These are phyloP conservation scores for Jaenimonas drosophilae DNA, from an alignment of 208 protist genomes.

Conservation along the genomic window DNA sequence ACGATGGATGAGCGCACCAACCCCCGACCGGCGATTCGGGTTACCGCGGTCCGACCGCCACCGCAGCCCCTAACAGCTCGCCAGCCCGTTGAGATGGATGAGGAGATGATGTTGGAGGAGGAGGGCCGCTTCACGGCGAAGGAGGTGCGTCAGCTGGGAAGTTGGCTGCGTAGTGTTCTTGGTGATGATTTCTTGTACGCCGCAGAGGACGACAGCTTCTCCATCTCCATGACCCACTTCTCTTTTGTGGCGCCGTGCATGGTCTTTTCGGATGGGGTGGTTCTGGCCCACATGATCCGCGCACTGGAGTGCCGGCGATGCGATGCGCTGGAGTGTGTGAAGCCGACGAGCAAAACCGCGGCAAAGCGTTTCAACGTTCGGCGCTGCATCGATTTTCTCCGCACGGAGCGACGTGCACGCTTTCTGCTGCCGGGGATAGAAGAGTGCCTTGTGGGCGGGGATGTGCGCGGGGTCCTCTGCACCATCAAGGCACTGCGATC, in stretches of 20 bases:
- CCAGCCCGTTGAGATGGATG: no score
- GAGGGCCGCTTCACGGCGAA: neutral
- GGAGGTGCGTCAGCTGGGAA: slow-evolving; percentile 7
- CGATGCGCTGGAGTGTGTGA: slow-evolving; percentile 46
- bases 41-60: no score
- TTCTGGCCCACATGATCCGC: slow-evolving; percentile 49
- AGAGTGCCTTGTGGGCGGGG: slow-evolving; percentile 38
- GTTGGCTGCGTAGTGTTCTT: slow-evolving; percentile 38
- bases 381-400: slow-evolving; percentile 55
- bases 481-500: slow-evolving; percentile 22
- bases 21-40: no score
- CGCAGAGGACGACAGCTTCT: slow-evolving; percentile 35
- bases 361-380: slow-evolving; percentile 71
- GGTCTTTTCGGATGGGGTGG: slow-evolving; percentile 67
- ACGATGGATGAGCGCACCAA: no score
- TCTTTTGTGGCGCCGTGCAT: slow-evolving; percentile 15
- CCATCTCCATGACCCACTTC: slow-evolving; percentile 8
- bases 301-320: slow-evolving; percentile 55
- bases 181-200: slow-evolving; percentile 33
- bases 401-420: slow-evolving; percentile 20
- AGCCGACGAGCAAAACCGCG: slow-evolving; percentile 22
- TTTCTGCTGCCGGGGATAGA: slow-evolving; percentile 32
- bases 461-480: slow-evolving; percentile 23
- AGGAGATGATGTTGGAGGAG: neutral
- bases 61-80: no score